Evolutionary conservation across 768 basidiomycete species (phyloP), one percentile per base, ranked within the genome.

Genomic region (Leucogyrophana mollusca): DNA sequence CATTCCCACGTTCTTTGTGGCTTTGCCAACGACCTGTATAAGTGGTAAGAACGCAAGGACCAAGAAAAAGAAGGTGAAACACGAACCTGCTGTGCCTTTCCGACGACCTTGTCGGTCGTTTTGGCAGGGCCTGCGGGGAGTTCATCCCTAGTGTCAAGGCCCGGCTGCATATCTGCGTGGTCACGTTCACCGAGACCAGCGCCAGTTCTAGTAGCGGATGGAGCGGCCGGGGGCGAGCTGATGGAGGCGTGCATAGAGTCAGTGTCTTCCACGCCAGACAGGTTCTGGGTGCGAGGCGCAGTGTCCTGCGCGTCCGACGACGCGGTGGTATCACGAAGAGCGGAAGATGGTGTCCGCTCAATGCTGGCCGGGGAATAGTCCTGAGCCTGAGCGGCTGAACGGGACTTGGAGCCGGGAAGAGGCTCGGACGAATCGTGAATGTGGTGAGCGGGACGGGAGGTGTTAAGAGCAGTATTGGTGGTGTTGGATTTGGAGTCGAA

Each of bases 61-160:
- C 5, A 43, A 25, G 18, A 4, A n/a, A n/a, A n/a, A n/a, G n/a
- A n/a, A 8, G 21, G 33, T 16, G 22, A 13, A 13, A 4, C 9
- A 47, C 56, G 2, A 11, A 79, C 82, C 72, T 83, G 74, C 54
- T 83, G 70, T 0, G 75, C 69, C 66, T 83, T 83, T 3, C 82
- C 82, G 27, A 80, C 52, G 17, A 82, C 47, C 61, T 78, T 83
- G 62, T 85, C 82, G 7, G 69, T 60, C 0, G 76, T 16, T 21
- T 55, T 69, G 22, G 77, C 69, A 21, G 77, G 72, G 4, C 71
- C 70, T 51, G 66, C 46, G 9, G 59, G 54, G 56, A 32, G 37
- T 45, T 27, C 20, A 30, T 30, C 27, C 27, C 27, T 6, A 30
- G 27, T n/a, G n/a, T n/a, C n/a, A n/a, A n/a, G n/a, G n/a, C n/a